phyloP scores from a whole-genome alignment of 495 filamentous ascomycete genomes.

The Penicillium maclennaniae region DNA sequence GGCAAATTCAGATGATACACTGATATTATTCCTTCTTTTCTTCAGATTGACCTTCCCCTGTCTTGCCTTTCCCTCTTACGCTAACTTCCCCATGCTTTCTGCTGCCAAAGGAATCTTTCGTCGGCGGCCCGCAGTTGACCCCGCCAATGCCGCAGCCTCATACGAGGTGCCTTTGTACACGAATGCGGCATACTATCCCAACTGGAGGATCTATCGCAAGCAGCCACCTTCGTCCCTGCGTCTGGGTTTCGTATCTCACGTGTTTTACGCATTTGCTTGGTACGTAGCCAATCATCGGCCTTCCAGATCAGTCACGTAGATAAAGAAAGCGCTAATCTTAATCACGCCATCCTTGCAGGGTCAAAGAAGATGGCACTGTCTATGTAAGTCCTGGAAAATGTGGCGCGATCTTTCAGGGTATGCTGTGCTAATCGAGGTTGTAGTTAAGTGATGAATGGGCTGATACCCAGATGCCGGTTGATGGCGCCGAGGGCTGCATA shows the following conservation, averaged over 20 bases:
- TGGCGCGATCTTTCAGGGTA: neutral
- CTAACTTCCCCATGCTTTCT: constrained; percentile 15
- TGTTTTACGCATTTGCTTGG: constrained; percentile 88
- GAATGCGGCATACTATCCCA: constrained; percentile 90
- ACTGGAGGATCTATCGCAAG: constrained; percentile 73
- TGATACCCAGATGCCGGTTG: constrained; percentile 73
- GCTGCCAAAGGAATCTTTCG: constrained; percentile 19
- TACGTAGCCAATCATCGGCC: constrained; percentile 30
- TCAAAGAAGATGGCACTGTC: constrained; percentile 74
- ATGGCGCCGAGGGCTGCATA: constrained; percentile 73
- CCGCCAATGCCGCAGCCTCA: constrained; percentile 24
- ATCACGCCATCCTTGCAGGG: constrained; percentile 45
- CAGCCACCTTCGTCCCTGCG: constrained; percentile 76
- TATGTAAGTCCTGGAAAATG: constrained; percentile 53
- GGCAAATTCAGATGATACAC: neutral
- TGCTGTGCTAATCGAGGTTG: constrained; percentile 19
- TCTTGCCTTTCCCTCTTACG: neutral
- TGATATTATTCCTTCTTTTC: neutral
- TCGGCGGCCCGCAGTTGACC: constrained; percentile 17
- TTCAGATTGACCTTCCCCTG: neutral
- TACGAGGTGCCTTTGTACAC: constrained; percentile 42
- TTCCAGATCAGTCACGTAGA: constrained; percentile 10
- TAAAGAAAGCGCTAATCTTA: constrained; percentile 29
- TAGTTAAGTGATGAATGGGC: constrained; percentile 87
- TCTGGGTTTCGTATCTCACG: constrained; percentile 64